Conservation (phyloP, 768 basidiomycete species). For the Suillus decipiens region DNA sequence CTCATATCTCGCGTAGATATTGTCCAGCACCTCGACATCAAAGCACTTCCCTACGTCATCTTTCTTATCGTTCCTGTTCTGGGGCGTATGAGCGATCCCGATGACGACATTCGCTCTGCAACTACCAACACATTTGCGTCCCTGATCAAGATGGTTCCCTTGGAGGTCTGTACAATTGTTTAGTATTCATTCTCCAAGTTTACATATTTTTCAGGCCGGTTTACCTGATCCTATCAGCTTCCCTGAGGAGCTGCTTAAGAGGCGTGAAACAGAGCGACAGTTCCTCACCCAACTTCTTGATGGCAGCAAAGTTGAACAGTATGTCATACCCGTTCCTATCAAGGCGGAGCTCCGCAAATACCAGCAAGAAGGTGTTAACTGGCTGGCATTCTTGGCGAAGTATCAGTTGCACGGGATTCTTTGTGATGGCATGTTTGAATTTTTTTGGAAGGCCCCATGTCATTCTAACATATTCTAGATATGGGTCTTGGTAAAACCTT, state of each 20-base stretch:
- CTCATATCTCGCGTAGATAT: conserved; percentile 59
- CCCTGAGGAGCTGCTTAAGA: conserved; percentile 81
- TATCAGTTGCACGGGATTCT: conserved; percentile 98
- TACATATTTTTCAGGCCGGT: conserved; percentile 63
- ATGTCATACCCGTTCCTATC: conserved; percentile 81
- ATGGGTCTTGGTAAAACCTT: conserved; percentile 99
- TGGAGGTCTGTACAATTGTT: conserved; percentile 64
- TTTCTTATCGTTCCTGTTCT: conserved; percentile 96
- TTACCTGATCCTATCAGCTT: conserved; percentile 96
- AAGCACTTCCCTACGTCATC: conserved; percentile 93
- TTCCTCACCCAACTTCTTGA: conserved; percentile 94
- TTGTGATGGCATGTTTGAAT: conserved; percentile 76
- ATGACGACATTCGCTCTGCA: conserved; percentile 88
- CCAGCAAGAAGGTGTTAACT: conserved; percentile 97
- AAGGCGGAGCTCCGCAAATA: conserved; percentile 96
- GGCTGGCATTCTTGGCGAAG: conserved; percentile 97
- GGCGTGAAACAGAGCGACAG: conserved; percentile 83
- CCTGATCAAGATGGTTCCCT: conserved; percentile 96
- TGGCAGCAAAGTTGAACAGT: conserved; percentile 92
- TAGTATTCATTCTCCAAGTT: neutral
- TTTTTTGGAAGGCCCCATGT: neutral
- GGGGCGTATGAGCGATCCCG: conserved; percentile 94
- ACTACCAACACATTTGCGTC: conserved; percentile 98
- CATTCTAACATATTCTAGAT: conserved; percentile 50
- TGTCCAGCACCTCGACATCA: conserved; percentile 88